phyloP scores from a whole-genome alignment of 176 grass and related monocot genomes.

The Pharus latifolius region DNA sequence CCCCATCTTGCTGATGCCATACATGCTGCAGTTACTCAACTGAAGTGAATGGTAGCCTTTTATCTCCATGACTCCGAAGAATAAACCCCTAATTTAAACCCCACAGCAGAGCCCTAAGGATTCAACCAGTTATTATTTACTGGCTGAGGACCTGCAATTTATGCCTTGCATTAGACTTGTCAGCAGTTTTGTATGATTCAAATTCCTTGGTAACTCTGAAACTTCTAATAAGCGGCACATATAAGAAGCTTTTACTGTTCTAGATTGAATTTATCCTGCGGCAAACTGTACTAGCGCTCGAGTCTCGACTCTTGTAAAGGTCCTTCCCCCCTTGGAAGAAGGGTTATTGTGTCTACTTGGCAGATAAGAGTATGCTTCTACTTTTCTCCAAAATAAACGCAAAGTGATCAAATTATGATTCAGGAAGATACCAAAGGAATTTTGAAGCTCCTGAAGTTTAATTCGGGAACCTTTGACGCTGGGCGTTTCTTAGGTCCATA shows the following conservation, averaged over 20 bases:
- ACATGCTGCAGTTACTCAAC: constrained; percentile 63
- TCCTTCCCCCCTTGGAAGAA: too few species aligned
- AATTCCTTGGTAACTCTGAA: neutral
- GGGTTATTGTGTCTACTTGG: too few species aligned
- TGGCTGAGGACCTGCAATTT: constrained; percentile 2
- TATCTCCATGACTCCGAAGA: neutral
- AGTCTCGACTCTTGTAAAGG: too few species aligned
- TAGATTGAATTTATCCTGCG: neutral
- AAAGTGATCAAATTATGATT: too few species aligned
- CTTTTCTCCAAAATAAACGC: too few species aligned
- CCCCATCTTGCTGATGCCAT: constrained; percentile 83
- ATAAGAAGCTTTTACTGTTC: neutral
- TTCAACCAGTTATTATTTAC: constrained; percentile 11
- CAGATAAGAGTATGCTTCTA: too few species aligned
- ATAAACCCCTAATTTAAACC: constrained; percentile 25
- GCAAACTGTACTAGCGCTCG: neutral
- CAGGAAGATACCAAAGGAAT: too few species aligned
- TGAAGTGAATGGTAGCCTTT: constrained; percentile 25
- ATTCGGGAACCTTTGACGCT: too few species aligned
- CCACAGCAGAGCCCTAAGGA: neutral
- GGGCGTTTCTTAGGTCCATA: too few species aligned
- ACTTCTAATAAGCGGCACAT: neutral
- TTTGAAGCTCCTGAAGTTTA: too few species aligned
- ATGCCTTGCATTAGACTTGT: neutral
- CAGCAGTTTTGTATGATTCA: constrained; percentile 17